A percentile compares a stretch with the other conserved stretches of the same genome.
Conservation (phyloP, 2,329 filamentous ascomycete genomes). For the Sporothrix euskadiensis region DNA sequence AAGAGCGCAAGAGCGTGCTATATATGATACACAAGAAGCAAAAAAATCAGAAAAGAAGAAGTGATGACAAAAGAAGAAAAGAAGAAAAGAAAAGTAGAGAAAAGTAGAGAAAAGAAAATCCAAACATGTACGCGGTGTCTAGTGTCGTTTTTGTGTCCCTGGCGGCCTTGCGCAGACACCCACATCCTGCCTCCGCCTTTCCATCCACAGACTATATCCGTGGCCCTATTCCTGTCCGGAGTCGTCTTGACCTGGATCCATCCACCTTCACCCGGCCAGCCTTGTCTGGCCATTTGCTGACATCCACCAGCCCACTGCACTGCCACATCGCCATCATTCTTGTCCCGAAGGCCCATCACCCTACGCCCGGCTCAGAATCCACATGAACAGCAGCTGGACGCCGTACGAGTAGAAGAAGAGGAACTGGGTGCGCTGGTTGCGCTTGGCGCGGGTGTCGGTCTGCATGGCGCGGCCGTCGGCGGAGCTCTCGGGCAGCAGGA, state of each 20-base stretch:
- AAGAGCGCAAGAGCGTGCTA: conserved; percentile 8
- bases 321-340: background rate
- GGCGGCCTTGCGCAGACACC: conserved; percentile 8
- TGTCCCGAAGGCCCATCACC: conserved; percentile 3
- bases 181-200: background rate
- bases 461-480: conserved; percentile 65
- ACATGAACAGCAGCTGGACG: conserved; percentile 94
- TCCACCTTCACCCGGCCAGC: too few relatives aligned
- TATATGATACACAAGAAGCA: conserved; percentile 17
- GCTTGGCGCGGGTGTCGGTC: conserved; percentile 77
- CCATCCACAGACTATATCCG: background rate
- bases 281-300: background rate
- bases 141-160: conserved; percentile 22
- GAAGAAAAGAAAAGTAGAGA: conserved; percentile 2
- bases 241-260: too few relatives aligned
- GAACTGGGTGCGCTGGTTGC: conserved; percentile 86
- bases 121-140: conserved; percentile 21
- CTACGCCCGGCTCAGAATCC: conserved; percentile 59
- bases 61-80: background rate
- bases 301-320: background rate
- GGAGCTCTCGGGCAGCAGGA: conserved; percentile 82
- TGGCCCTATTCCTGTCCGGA: too few relatives aligned
- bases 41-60: background rate
- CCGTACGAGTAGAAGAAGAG: conserved; percentile 93
- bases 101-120: conserved; percentile 7